Base-by-base conservation (phyloP, 192 early-diverging fungal species). In the Backusella liffmaniae region DNA sequence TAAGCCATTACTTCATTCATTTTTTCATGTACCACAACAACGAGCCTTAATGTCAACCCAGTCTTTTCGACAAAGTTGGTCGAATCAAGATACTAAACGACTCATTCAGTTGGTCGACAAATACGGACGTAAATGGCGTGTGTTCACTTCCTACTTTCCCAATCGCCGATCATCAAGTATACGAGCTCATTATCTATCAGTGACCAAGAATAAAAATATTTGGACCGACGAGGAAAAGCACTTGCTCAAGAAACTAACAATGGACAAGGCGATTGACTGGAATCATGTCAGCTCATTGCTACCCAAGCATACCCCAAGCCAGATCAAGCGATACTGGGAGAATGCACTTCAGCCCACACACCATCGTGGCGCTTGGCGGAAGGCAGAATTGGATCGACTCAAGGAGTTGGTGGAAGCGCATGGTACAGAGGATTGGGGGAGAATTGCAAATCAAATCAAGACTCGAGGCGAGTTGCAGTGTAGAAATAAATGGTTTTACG, bases 401-500 rank as follows among this genome's bases (percentile, higher is more conserved):
- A 49, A 44, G 29, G 10, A 15, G 26, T 35, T 71, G 16, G 44
- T 71, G 44, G 41, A 71, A 2, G 34, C 21, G 4, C 42, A 71
- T 30, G 70, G 70, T 49, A 34, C n/a, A 7, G 39, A 49, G 2
- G 6, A 71, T 32, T 71, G 70, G 70, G 70, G 16, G 5, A 5
- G 1, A 6, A 71, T 71, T 49, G 21, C 70, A 16, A 71, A 71
- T 12, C 42, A 71, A 10, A 26, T 71, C 2, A 44, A 26, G 29
- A 71, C 70, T 49, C 21, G 70, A 30, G 49, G 41, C 42, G 70
- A 71, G 29, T 29, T 49, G 12, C 70, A 71, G 30, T 71, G 70
- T 23, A 71, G 70, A 71, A 71, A 71, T 32, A 71, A 71, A 71
- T 71, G 70, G 70, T 41, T 18, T 15, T 71, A 71, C 34, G 70